These are phyloP conservation scores for Polytrichum formosum DNA, from an alignment of 225 moss, liverwort and hornwort species.

Conservation along the genomic window DNA sequence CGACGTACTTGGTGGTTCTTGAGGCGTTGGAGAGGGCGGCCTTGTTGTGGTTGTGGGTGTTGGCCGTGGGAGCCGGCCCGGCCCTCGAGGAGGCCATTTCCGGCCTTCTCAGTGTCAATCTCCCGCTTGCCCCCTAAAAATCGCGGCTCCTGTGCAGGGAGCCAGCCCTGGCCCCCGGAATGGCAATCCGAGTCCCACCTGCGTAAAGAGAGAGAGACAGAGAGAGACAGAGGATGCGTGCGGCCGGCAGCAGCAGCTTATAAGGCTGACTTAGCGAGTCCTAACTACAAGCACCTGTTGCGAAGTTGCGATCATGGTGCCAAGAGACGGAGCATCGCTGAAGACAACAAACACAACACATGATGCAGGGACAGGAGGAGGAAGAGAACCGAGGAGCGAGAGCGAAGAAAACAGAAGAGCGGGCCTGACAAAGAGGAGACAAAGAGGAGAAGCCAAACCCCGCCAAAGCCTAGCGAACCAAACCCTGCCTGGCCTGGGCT, in stretches of 20 bases:
- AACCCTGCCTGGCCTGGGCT: no score
- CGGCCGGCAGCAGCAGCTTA: no score
- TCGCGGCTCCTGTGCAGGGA: constrained; percentile 4
- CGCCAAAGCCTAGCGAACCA: neutral
- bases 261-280: no score
- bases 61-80: constrained; percentile 54
- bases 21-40: constrained; percentile 37
- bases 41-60: constrained; percentile 16
- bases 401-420: neutral
- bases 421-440: neutral
- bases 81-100: constrained; percentile 66
- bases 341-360: neutral
- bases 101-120: constrained; percentile 16
- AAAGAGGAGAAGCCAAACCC: neutral
- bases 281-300: no score
- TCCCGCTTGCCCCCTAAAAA: constrained; percentile 11
- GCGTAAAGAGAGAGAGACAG: neutral
- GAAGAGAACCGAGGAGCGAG: neutral
- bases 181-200: neutral
- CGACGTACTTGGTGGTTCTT: constrained; percentile 22
- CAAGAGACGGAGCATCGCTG: neutral
- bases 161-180: constrained; percentile 20
- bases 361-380: no score
- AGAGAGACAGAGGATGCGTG: no score
- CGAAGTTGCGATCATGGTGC: neutral